These are phyloP conservation scores for Ricinus communis DNA, from an alignment of 345 rosid genomes.

Conservation along the genomic window DNA sequence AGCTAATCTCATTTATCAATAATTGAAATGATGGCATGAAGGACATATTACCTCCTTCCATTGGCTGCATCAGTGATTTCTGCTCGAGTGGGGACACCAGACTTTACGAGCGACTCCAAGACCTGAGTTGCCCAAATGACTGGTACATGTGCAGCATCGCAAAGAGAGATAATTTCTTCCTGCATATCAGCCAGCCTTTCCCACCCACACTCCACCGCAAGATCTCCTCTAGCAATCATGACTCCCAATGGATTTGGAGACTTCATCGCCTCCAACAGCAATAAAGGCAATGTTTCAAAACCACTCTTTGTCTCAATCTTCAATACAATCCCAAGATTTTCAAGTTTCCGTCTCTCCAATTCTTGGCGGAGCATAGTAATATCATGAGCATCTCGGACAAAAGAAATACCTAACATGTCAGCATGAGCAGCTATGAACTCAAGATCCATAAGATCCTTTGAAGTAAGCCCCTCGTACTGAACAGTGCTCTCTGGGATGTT, in stretches of 20 bases:
- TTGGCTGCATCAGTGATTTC: slow-evolving; percentile 68
- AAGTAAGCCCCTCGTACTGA: slow-evolving; percentile 58
- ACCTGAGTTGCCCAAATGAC: slow-evolving; percentile 76
- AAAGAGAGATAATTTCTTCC: slow-evolving; percentile 59
- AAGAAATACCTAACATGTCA: slow-evolving; percentile 70
- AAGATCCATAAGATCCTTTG: slow-evolving; percentile 68
- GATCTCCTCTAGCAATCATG: slow-evolving; percentile 79
- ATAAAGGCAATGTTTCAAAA: slow-evolving; percentile 46
- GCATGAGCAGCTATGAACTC: slow-evolving; percentile 63
- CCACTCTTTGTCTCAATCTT: slow-evolving; percentile 67
- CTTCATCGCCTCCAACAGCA: slow-evolving; percentile 67
- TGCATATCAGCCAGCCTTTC: slow-evolving; percentile 63
- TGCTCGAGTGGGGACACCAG: slow-evolving; percentile 67
- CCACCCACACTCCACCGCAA: slow-evolving; percentile 83
- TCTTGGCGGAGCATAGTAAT: slow-evolving; percentile 53
- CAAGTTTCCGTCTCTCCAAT: slow-evolving; percentile 48
- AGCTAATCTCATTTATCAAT: not conserved
- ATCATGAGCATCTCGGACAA: slow-evolving; percentile 53
- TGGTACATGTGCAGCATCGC: slow-evolving; percentile 52
- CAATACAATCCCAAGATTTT: slow-evolving; percentile 51
- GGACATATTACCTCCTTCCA: slow-evolving; percentile 45
- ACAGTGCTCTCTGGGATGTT: slow-evolving; percentile 65
- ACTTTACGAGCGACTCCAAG: slow-evolving; percentile 65
- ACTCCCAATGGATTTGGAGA: slow-evolving; percentile 61
- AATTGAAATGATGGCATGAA: not conserved